Evolutionary conservation across 2,329 filamentous ascomycete species (phyloP).

Genomic region (Dactylella cylindrospora): DNA sequence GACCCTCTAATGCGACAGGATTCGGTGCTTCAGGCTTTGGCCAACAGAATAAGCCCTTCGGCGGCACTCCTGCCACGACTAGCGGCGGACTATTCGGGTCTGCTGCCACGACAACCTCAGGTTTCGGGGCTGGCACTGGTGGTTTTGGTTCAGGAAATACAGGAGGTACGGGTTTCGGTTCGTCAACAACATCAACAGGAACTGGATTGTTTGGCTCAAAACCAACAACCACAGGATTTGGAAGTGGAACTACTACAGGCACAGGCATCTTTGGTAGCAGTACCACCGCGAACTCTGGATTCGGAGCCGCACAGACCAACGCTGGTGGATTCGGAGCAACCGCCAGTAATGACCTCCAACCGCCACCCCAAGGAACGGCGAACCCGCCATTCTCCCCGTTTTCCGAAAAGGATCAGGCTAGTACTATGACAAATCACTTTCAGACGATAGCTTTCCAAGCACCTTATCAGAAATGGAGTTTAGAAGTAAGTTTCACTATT

Average conservation of each 20-base stretch:
- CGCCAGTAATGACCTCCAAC: slow-evolving; percentile 55
- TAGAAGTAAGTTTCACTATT: slow-evolving; percentile 58
- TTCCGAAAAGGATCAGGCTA: slow-evolving; percentile 71
- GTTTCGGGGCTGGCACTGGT: slow-evolving; percentile 46
- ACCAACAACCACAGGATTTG: slow-evolving; percentile 42
- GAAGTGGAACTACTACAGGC: slow-evolving; percentile 23
- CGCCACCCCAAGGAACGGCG: slow-evolving; percentile 67
- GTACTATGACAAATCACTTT: slow-evolving; percentile 63
- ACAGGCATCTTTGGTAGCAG: slow-evolving; percentile 42
- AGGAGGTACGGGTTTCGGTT: slow-evolving; percentile 45
- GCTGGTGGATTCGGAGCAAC: slow-evolving; percentile 53
- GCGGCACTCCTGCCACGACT: slow-evolving; percentile 52
- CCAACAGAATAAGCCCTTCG: slow-evolving; percentile 44
- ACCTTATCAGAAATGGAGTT: slow-evolving; percentile 83
- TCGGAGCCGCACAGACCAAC: slow-evolving; percentile 34
- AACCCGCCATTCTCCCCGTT: slow-evolving; percentile 66
- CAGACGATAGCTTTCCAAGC: slow-evolving; percentile 79
- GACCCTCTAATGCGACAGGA: slow-evolving; percentile 41
- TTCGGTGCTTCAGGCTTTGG: slow-evolving; percentile 46
- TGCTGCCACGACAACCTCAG: slow-evolving; percentile 48
- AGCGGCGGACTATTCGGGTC: slow-evolving; percentile 61
- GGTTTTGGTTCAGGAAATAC: slow-evolving; percentile 56
- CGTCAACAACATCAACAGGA: slow-evolving; percentile 36
- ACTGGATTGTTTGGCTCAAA: slow-evolving; percentile 44
- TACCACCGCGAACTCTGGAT: slow-evolving; percentile 45